A percentile compares a stretch with the other conserved stretches of the same genome.
Conservation (phyloP, 345 rosid species). For the Dimocarpus longan region DNA sequence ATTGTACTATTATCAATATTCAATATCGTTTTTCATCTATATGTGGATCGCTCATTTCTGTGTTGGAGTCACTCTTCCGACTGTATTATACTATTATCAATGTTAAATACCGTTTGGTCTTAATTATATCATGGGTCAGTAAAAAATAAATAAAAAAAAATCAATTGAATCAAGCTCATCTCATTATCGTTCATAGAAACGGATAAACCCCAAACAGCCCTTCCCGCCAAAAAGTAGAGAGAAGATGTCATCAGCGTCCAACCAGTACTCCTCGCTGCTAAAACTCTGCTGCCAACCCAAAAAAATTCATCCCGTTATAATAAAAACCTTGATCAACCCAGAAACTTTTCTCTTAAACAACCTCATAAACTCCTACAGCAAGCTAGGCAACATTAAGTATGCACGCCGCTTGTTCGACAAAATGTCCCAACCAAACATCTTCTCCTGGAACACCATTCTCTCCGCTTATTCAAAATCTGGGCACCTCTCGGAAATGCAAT, state of each 20-base stretch:
- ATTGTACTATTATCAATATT: too few relatives aligned
- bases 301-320: constrained; percentile 61
- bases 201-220: neutral
- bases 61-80: too few relatives aligned
- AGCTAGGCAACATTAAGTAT: constrained; percentile 43
- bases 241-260: constrained; percentile 32
- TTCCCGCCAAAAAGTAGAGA: constrained; percentile 24
- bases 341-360: constrained; percentile 63
- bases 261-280: constrained; percentile 52
- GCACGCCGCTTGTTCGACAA: constrained; percentile 72
- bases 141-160: too few relatives aligned
- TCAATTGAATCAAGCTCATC: too few relatives aligned
- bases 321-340: constrained; percentile 46
- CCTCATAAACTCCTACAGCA: constrained; percentile 46
- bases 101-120: too few relatives aligned
- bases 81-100: too few relatives aligned
- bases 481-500: constrained; percentile 47
- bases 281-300: constrained; percentile 63
- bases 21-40: too few relatives aligned
- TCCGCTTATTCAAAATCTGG: constrained; percentile 78
- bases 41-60: too few relatives aligned
- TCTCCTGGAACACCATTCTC: constrained; percentile 87
- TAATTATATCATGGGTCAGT: too few relatives aligned
- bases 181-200: neutral
- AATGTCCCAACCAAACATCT: constrained; percentile 58